Conservation (phyloP, 2,329 filamentous ascomycete species). For the Hymenoscyphus fraxineus region DNA sequence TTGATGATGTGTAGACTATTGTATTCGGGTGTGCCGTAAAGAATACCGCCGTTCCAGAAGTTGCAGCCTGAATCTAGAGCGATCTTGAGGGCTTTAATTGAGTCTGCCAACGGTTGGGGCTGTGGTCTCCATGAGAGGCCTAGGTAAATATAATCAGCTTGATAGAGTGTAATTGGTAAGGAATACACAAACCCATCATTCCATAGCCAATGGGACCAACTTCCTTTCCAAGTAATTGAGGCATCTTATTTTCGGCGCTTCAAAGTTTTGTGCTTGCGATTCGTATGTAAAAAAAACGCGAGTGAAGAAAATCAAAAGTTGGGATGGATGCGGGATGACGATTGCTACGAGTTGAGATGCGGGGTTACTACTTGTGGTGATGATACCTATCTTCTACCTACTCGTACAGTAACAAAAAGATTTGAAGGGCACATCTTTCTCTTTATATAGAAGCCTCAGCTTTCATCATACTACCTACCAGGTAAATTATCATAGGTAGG, state of each 20-base stretch:
- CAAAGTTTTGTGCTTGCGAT: no score
- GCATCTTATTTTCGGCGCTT: constrained; percentile 6
- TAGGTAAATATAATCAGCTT: neutral
- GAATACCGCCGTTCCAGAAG: constrained; percentile 60
- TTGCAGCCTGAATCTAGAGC: constrained; percentile 43
- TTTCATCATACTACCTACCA: no score
- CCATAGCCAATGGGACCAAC: constrained; percentile 20
- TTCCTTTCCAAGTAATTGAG: constrained; percentile 16
- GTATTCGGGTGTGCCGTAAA: constrained; percentile 57
- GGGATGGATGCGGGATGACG: no score
- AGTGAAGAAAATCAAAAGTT: no score
- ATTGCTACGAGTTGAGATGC: no score
- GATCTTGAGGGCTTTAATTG: constrained; percentile 53
- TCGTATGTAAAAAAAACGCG: no score
- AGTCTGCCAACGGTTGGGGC: constrained; percentile 41
- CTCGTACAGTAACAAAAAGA: no score
- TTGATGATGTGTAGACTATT: constrained; percentile 58
- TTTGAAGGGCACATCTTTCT: no score
- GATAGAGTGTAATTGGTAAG: neutral
- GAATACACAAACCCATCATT: constrained; percentile 10
- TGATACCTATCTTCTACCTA: no score
- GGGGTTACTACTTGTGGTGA: no score
- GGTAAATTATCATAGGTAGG: no score
- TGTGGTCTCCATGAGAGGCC: constrained; percentile 31
- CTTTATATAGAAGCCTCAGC: no score